Percentiles rank a stretch among this genome's conserved stretches.
Conservation (phyloP, 2,329 filamentous ascomycete species). For the Hypoxylon sp. region DNA sequence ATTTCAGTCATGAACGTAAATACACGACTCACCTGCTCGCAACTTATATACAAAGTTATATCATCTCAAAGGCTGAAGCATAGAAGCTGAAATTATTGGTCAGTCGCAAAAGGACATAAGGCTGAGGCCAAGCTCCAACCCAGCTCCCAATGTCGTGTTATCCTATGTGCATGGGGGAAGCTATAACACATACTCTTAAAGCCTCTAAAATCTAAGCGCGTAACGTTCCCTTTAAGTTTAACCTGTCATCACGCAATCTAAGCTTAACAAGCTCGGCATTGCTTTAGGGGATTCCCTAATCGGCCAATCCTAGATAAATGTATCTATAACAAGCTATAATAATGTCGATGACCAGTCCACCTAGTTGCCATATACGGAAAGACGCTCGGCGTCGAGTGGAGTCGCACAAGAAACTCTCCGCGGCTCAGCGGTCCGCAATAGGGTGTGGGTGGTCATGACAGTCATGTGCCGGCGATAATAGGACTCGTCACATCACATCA, state of each 20-base stretch:
- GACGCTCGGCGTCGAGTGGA: conserved; percentile 34
- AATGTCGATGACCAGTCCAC: conserved; percentile 17
- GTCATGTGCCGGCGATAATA: conserved; percentile 40
- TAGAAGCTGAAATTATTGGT: background rate
- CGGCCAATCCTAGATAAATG: conserved; percentile 30
- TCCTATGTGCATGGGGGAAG: conserved; percentile 2
- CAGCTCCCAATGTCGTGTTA: conserved; percentile 11
- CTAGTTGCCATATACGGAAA: conserved; percentile 33
- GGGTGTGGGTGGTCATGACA: conserved; percentile 18
- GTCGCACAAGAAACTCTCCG: conserved; percentile 22
- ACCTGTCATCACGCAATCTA: conserved; percentile 38
- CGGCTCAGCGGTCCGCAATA: conserved; percentile 42
- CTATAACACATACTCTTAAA: conserved; percentile 19
- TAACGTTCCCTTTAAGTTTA: conserved; percentile 42
- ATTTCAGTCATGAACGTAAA: background rate
- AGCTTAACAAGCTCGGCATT: conserved; percentile 28
- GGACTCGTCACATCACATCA: conserved; percentile 42
- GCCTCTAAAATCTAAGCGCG: conserved; percentile 27
- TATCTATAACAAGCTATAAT: conserved; percentile 30
- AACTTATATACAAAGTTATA: background rate
- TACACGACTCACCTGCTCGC: background rate
- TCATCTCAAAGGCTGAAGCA: background rate
- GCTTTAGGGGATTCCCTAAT: conserved; percentile 23
- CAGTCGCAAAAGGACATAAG: conserved; percentile 1
- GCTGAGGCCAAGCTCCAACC: conserved; percentile 19